phyloP scores from a whole-genome alignment of 2,329 filamentous ascomycete species.

The Onygena corvina region DNA sequence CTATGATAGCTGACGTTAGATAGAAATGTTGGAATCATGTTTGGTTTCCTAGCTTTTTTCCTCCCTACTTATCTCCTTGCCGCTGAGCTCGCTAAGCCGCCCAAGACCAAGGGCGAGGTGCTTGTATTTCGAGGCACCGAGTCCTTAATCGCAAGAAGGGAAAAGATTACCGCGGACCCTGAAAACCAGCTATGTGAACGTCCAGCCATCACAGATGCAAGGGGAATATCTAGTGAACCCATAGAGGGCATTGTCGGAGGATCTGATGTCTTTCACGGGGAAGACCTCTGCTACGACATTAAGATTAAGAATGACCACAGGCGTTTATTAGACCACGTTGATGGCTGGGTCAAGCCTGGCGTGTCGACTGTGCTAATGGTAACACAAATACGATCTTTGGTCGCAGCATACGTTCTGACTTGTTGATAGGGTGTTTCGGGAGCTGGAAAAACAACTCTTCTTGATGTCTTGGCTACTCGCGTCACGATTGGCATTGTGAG shows the following conservation, averaged over 20 bases:
- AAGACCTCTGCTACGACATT: constrained; percentile 69
- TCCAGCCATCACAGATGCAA: constrained; percentile 28
- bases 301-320: constrained; percentile 64
- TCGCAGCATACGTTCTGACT: constrained; percentile 12
- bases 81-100: constrained; percentile 50
- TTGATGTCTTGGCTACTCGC: constrained; percentile 75
- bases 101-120: constrained; percentile 65
- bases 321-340: constrained; percentile 70
- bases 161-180: constrained; percentile 40
- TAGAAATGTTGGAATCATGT: constrained; percentile 54
- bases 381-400: constrained; percentile 4
- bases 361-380: constrained; percentile 80
- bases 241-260: constrained; percentile 19
- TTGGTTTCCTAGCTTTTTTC: constrained; percentile 52
- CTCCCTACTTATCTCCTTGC: constrained; percentile 48
- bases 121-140: constrained; percentile 65
- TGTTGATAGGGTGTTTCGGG: constrained; percentile 57
- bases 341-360: constrained; percentile 88
- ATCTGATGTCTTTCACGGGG: constrained; percentile 75
- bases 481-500: constrained; percentile 78
- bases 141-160: constrained; percentile 47
- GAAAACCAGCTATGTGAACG: constrained; percentile 19
- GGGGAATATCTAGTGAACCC: not conserved
- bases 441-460: constrained; percentile 79
- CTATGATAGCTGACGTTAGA: constrained; percentile 24